Evolutionary conservation across 768 basidiomycete species (phyloP).

Genomic region (Leucosporidium yakuticum): DNA sequence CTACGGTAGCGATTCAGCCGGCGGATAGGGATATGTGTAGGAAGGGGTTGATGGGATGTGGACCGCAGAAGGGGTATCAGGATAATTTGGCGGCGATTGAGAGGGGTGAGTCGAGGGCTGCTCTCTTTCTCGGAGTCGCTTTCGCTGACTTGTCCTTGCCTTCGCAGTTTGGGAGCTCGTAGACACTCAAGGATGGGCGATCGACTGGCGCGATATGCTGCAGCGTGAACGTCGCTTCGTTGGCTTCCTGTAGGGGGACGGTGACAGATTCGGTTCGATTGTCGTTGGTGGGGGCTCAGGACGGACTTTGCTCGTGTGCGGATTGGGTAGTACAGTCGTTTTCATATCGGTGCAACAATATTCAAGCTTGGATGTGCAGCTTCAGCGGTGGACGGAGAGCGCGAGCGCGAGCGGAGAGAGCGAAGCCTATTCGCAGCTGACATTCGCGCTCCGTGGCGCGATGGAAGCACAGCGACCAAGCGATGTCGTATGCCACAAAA

Average conservation of each 20-base stretch:
- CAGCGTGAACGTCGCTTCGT: constrained; percentile 24
- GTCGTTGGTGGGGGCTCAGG: no score
- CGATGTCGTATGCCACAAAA: no score
- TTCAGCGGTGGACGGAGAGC: no score
- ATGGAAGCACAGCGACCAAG: no score
- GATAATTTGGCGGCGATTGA: constrained; percentile 25
- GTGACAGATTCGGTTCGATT: neutral
- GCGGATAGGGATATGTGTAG: constrained; percentile 17
- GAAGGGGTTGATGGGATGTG: constrained; percentile 23
- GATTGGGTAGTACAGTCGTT: no score
- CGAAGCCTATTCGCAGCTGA: no score
- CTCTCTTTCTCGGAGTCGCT: neutral
- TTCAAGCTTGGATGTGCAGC: no score
- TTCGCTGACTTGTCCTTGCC: neutral
- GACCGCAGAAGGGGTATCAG: constrained; percentile 21
- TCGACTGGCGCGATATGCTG: constrained; percentile 24
- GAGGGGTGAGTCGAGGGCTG: constrained; percentile 22
- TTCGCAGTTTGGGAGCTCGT: constrained; percentile 20
- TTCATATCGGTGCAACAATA: no score
- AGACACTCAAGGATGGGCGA: constrained; percentile 20
- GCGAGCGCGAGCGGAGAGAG: no score
- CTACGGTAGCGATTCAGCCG: constrained; percentile 14
- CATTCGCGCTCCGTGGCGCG: no score
- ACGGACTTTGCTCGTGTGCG: no score
- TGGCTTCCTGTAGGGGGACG: constrained; percentile 23